A percentile compares a stretch with the other conserved stretches of the same genome.
phyloP scores from a whole-genome alignment of 768 basidiomycete species.

The Tephrocybe sp. region DNA sequence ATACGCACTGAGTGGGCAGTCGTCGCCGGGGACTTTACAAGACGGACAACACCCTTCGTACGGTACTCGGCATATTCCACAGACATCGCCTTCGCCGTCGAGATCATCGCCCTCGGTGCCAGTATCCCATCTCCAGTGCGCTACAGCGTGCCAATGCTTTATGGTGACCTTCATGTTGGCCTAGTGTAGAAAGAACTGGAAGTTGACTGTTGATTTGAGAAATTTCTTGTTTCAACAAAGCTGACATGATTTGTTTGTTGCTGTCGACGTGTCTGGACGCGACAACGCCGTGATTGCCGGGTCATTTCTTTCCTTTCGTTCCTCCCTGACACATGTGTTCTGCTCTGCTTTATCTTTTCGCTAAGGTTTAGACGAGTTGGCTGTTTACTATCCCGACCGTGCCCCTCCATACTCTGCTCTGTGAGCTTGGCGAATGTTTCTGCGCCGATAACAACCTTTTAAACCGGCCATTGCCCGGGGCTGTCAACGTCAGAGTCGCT shows the following conservation, averaged over 20 bases:
- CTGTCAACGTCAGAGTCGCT: too few relatives aligned
- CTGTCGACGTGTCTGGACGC: constrained; percentile 18
- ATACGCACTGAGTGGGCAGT: constrained; percentile 83
- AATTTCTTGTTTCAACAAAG: constrained; percentile 6
- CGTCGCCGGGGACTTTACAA: constrained; percentile 96
- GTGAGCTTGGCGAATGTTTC: too few relatives aligned
- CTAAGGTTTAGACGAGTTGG: too few relatives aligned
- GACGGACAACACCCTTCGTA: constrained; percentile 95
- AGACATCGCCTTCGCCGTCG: constrained; percentile 58
- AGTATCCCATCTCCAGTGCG: constrained; percentile 86
- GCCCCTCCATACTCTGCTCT: too few relatives aligned
- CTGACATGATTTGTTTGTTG: constrained; percentile 17
- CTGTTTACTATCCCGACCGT: too few relatives aligned
- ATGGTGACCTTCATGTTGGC: constrained; percentile 73
- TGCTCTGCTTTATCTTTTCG: too few relatives aligned
- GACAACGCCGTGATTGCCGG: constrained; percentile 7
- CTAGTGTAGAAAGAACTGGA: not conserved
- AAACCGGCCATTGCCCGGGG: too few relatives aligned
- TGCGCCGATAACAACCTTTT: too few relatives aligned
- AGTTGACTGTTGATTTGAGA: not conserved
- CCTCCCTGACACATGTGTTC: too few relatives aligned
- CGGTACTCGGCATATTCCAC: constrained; percentile 89
- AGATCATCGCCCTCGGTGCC: constrained; percentile 38
- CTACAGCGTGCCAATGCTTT: constrained; percentile 87
- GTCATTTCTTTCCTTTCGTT: not conserved